Percentiles rank a stretch among this genome's conserved stretches.
Conservation (phyloP, 2,329 filamentous ascomycete species). For the Neonectria magnoliae region DNA sequence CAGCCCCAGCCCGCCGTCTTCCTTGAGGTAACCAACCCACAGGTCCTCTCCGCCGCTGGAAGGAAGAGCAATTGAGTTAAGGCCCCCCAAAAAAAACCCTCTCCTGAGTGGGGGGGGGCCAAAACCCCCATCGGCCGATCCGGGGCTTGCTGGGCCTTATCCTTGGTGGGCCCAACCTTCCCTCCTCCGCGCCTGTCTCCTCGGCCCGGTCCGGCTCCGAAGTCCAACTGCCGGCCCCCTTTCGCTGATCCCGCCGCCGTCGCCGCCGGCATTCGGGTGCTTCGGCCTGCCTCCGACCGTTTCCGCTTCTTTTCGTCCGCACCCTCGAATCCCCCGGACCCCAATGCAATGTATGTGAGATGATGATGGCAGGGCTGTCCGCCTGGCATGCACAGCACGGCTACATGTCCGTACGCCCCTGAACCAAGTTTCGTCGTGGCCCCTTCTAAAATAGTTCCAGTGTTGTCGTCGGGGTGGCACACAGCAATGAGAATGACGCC, state of each 20-base stretch:
- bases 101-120: constrained; percentile 24
- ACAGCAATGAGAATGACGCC: neutral
- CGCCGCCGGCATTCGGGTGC: neutral
- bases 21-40: neutral
- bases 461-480: constrained; percentile 2
- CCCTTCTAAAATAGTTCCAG: neutral
- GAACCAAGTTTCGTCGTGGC: neutral
- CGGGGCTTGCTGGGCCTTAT: constrained; percentile 24
- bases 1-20: neutral
- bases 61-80: neutral
- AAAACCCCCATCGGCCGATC: constrained; percentile 20
- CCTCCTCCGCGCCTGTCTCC: neutral
- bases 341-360: neutral
- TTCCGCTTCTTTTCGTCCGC: neutral
- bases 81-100: neutral
- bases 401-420: neutral
- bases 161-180: constrained; percentile 23
- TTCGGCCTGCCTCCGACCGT: constrained; percentile 4
- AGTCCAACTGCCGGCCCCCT: constrained; percentile 11
- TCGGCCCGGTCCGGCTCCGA: constrained; percentile 40
- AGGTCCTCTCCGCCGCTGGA: neutral
- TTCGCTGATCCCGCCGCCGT: constrained; percentile 5
- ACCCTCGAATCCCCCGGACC: neutral
- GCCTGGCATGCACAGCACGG: neutral
- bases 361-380: neutral